phyloP scores from a whole-genome alignment of 1,139 yeast genomes.

The Pichiaceae sp. region DNA sequence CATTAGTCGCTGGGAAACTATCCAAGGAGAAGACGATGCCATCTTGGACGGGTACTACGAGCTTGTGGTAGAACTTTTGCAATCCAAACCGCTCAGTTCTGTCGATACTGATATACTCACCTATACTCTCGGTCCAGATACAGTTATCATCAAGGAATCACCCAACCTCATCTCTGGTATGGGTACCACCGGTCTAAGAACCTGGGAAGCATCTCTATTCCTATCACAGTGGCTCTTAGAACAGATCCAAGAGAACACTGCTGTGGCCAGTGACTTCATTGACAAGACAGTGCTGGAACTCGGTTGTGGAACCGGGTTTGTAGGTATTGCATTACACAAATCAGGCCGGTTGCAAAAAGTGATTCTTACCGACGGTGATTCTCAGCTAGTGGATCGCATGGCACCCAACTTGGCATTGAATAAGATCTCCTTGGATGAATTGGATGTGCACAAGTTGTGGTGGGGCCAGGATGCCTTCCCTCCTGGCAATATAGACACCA shows the following conservation, averaged over 20 bases:
- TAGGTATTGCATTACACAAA: conserved; percentile 48
- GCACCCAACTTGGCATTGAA: conserved; percentile 40
- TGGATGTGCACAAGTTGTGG: conserved; percentile 41
- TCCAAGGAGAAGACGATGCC: conserved; percentile 14
- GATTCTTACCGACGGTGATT: conserved; percentile 72
- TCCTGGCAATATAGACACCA: conserved; percentile 29
- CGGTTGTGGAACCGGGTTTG: conserved; percentile 91
- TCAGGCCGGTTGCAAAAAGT: conserved; percentile 22
- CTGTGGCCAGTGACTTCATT: conserved; percentile 6
- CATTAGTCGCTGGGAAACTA: conserved; percentile 29
- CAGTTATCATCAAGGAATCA: conserved; percentile 42
- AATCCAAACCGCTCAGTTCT: conserved; percentile 32
- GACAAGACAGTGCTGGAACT: conserved; percentile 47
- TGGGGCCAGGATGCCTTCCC: conserved; percentile 45
- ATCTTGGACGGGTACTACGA: conserved; percentile 45
- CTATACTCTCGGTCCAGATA: conserved; percentile 29
- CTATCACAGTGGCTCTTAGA: conserved; percentile 40
- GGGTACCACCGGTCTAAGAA: conserved; percentile 83
- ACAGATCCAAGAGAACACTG: conserved; percentile 1
- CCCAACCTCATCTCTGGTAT: conserved; percentile 60
- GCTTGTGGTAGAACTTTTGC: conserved; percentile 35
- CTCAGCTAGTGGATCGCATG: conserved; percentile 47
- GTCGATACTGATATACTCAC: conserved; percentile 39
- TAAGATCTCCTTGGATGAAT: conserved; percentile 16
- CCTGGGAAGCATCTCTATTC: conserved; percentile 92